Evolutionary conservation across 2,329 filamentous ascomycete genomes (phyloP).

Genomic region (Colletotrichum costaricense): DNA sequence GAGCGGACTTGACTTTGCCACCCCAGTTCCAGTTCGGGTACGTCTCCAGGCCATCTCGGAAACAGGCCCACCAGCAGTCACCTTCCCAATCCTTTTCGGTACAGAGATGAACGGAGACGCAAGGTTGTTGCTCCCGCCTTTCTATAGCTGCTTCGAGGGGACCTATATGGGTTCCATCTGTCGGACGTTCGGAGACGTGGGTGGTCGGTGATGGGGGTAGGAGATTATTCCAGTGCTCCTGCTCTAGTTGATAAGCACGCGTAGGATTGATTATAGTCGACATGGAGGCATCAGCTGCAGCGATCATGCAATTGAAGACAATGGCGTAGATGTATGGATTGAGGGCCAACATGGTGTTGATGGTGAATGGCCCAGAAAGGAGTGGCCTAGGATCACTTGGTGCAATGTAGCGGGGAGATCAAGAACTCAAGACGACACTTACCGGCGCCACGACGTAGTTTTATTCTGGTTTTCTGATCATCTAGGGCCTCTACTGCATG

Average conservation of each 20-base stretch:
- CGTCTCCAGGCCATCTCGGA: background rate
- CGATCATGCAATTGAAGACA: background rate
- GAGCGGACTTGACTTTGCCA: background rate
- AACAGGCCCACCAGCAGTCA: constrained; percentile 4
- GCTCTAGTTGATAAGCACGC: background rate
- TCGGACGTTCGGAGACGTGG: background rate
- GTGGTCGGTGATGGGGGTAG: background rate
- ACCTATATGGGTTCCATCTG: background rate
- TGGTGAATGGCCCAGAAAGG: background rate
- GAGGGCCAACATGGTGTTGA: background rate
- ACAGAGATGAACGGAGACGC: background rate
- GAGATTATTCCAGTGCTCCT: background rate
- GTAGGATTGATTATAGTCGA: background rate
- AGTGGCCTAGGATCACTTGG: background rate
- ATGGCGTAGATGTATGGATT: background rate
- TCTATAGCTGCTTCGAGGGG: background rate
- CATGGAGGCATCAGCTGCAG: background rate
- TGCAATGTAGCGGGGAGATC: background rate
- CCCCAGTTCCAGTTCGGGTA: background rate
- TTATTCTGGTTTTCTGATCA: background rate
- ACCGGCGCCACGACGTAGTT: background rate
- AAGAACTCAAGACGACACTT: background rate
- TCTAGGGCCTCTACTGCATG: background rate
- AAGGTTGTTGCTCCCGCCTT: background rate
- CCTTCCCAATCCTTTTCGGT: background rate